A percentile compares a stretch with the other conserved stretches of the same genome.
These are phyloP conservation scores for Rhypophila decipiens DNA, from an alignment of 495 filamentous ascomycete species.

Conservation along the genomic window DNA sequence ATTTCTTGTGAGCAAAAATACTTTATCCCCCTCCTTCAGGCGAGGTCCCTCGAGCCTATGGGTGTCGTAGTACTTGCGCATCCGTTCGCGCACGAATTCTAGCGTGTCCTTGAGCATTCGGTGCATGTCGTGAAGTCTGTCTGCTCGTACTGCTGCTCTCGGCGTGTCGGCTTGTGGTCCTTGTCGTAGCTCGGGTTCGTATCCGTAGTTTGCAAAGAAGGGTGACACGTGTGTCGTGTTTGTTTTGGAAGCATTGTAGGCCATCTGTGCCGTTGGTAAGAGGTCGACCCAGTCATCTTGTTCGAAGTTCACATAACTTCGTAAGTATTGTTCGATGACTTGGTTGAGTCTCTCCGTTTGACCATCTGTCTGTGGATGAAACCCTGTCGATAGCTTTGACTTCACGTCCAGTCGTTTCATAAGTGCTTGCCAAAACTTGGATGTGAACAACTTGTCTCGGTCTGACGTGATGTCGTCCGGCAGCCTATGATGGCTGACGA, in stretches of 20 bases:
- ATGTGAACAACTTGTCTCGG: background rate
- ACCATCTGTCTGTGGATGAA: background rate
- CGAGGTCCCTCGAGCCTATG: no score
- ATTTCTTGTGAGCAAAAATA: no score
- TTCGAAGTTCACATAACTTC: background rate
- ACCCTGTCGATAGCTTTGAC: background rate
- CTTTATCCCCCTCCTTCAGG: no score
- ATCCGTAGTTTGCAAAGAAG: slow-evolving; percentile 2
- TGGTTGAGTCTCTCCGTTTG: background rate
- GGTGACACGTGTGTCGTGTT: background rate
- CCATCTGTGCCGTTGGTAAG: background rate
- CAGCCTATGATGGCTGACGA: background rate
- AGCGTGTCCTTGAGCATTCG: no score
- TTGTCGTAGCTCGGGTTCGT: no score
- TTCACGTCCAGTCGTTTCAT: background rate
- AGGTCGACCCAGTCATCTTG: background rate
- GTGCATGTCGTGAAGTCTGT: no score
- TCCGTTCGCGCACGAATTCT: no score
- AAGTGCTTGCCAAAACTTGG: background rate
- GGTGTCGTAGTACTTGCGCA: no score
- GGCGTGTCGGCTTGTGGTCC: no score
- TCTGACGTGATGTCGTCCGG: background rate
- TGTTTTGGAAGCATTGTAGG: background rate
- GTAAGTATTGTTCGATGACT: background rate
- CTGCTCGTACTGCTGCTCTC: no score